Conservation (phyloP, 2,329 filamentous ascomycete species). For the Fusarium bulbicola region DNA sequence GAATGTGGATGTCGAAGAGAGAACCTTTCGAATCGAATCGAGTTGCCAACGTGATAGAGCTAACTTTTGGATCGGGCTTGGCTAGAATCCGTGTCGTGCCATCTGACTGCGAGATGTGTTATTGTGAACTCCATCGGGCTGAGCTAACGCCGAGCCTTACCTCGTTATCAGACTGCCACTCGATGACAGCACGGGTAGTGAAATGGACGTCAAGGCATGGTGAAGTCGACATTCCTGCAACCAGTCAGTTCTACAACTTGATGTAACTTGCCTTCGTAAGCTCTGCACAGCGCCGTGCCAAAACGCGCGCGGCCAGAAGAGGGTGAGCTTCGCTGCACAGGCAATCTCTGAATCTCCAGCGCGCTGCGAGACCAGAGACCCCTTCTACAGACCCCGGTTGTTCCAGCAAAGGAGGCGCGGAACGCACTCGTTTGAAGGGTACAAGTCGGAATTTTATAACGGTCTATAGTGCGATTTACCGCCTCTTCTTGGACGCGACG, state of each 20-base stretch:
- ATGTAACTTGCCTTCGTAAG: not conserved
- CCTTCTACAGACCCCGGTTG: slow-evolving; percentile 27
- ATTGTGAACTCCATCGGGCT: not conserved
- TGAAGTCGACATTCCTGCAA: slow-evolving; percentile 13
- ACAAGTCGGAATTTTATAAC: slow-evolving; percentile 20
- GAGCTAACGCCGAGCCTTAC: not conserved
- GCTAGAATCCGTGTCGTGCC: not conserved
- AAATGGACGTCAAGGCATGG: slow-evolving; percentile 10
- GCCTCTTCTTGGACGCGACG: slow-evolving; percentile 5
- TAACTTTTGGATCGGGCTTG: slow-evolving; percentile 9
- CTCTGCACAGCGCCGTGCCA: not conserved
- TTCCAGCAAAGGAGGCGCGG: slow-evolving; percentile 15
- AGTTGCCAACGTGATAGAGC: not conserved
- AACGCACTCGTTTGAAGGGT: slow-evolving; percentile 19
- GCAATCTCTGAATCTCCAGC: slow-evolving; percentile 20
- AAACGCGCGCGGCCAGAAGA: not conserved
- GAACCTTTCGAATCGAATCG: slow-evolving; percentile 2
- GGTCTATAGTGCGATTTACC: slow-evolving; percentile 20
- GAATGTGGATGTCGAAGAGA: slow-evolving; percentile 8
- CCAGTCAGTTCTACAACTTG: not conserved
- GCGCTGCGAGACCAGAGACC: slow-evolving; percentile 20
- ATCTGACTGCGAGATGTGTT: not conserved
- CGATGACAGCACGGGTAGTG: slow-evolving; percentile 5
- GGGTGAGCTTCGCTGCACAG: slow-evolving; percentile 30
- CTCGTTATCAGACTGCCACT: not conserved